Base-by-base conservation (phyloP, 441 rosid species). In the Gossypium lobatum region DNA sequence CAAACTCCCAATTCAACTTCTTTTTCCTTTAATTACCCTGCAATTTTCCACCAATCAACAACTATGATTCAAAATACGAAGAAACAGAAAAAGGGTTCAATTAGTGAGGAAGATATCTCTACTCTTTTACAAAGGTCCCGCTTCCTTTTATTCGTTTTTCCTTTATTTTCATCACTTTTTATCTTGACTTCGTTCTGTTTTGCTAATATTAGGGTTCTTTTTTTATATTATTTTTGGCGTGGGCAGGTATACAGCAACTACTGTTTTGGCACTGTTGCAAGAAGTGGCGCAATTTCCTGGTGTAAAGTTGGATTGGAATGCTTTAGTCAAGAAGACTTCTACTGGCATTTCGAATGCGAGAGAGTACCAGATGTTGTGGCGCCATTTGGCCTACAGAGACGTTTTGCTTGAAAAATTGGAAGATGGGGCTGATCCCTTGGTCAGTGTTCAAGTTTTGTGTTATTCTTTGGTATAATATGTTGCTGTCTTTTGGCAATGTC, bases 281-380 rank as follows among this genome's bases (percentile, higher is more conserved):
- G 98, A 94, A 75, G 90, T 92, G 76, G 87, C 89, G 1, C 91
- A 85, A 58, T 82, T 65, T 61, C 85, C 85, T 54, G 89, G 76
- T n/a, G 78, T 62, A 52, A 89, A 88, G 80, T 79, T 92, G 57
- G 89, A 92, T 78, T 94, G 98, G 98, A 79, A 88, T 70, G 89
- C 86, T 63, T 67, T 94, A 75, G 93, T 83, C 73, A 83, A 85
- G 81, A 91, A 81, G 82, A 83, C 91, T 0, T 76, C 81, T 25
- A 94, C 95, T 54, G 97, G 97, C 52, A 92, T 94, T 72, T 83
- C 91, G 42, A 88, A 72, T 85, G 87, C 87, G 52, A 85, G 96
- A 73, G 96, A 93, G 70, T 91, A 85, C 75, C 97, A 86, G 76
- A 84, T 89, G 91, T 70, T 94, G 20, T 92, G 98, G 98, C 84